Conservation (phyloP, 1,139 yeast genomes). For the Casaregolazyma suthepensis region DNA sequence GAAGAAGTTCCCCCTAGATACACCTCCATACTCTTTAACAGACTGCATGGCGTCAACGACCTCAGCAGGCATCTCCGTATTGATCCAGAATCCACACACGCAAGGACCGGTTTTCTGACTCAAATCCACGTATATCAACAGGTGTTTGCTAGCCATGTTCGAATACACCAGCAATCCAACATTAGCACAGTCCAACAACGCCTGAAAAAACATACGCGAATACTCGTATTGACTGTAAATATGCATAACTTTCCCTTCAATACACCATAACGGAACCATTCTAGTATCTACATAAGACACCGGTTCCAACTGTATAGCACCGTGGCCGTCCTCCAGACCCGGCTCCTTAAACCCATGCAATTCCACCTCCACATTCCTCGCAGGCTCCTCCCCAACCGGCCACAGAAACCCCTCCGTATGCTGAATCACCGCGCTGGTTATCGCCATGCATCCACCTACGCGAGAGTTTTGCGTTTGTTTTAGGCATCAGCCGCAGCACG, state of each 20-base stretch:
- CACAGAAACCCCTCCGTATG: background rate
- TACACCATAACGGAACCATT: constrained; percentile 23
- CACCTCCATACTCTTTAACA: background rate
- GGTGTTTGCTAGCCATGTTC: background rate
- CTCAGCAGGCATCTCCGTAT: background rate
- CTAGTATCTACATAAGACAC: constrained; percentile 15
- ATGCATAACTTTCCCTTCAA: constrained; percentile 21
- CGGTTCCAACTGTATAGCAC: background rate
- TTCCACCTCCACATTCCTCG: constrained; percentile 2
- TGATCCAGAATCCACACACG: constrained; percentile 3
- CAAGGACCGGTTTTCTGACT: background rate
- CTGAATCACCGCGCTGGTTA: constrained; percentile 3
- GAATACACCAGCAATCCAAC: background rate
- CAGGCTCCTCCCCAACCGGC: background rate
- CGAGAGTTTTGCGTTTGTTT: background rate
- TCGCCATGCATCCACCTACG: constrained; percentile 1
- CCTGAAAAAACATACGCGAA: constrained; percentile 20
- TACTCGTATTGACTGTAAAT: constrained; percentile 18
- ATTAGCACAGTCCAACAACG: constrained; percentile 6
- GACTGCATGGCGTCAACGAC: background rate
- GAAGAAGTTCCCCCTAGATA: background rate
- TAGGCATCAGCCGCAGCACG: background rate
- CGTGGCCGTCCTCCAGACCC: background rate
- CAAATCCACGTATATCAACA: constrained; percentile 4
- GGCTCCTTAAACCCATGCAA: constrained; percentile 3